These are phyloP conservation scores for Megacollybia marginata DNA, from an alignment of 768 basidiomycete genomes.

Conservation along the genomic window DNA sequence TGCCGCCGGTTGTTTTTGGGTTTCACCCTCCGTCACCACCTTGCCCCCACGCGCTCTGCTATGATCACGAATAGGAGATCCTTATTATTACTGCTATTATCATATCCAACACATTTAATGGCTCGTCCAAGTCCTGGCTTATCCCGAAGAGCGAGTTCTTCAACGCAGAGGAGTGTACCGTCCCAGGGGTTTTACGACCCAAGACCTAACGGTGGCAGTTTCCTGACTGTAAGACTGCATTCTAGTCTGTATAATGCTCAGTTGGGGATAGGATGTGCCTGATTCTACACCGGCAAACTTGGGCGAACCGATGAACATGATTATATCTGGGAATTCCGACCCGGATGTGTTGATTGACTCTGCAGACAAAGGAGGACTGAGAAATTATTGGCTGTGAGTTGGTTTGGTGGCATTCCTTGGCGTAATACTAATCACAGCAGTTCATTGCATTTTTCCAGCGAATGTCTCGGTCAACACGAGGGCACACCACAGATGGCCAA, in stretches of 20 bases:
- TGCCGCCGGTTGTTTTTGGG: too few relatives aligned
- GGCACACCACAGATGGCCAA: slow-evolving; percentile 65
- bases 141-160: too few relatives aligned
- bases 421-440: slow-evolving; percentile 24
- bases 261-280: slow-evolving; percentile 35
- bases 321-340: slow-evolving; percentile 75
- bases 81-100: too few relatives aligned
- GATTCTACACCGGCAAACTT: slow-evolving; percentile 62
- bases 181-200: slow-evolving; percentile 58
- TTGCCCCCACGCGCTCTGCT: too few relatives aligned
- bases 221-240: slow-evolving; percentile 56
- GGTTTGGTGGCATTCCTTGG: neutral
- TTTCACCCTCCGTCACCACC: too few relatives aligned
- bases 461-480: slow-evolving; percentile 80
- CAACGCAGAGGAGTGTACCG: slow-evolving; percentile 29
- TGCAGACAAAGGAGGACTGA: slow-evolving; percentile 59
- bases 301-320: slow-evolving; percentile 82
- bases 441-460: slow-evolving; percentile 63
- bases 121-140: too few relatives aligned
- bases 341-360: slow-evolving; percentile 54
- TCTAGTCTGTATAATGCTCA: neutral
- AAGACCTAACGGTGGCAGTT: slow-evolving; percentile 46
- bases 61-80: too few relatives aligned
- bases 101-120: too few relatives aligned
- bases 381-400: slow-evolving; percentile 77